A percentile compares a stretch with the other conserved stretches of the same genome.
Conservation (phyloP, 345 rosid genomes). For the Reutealis trisperma region DNA sequence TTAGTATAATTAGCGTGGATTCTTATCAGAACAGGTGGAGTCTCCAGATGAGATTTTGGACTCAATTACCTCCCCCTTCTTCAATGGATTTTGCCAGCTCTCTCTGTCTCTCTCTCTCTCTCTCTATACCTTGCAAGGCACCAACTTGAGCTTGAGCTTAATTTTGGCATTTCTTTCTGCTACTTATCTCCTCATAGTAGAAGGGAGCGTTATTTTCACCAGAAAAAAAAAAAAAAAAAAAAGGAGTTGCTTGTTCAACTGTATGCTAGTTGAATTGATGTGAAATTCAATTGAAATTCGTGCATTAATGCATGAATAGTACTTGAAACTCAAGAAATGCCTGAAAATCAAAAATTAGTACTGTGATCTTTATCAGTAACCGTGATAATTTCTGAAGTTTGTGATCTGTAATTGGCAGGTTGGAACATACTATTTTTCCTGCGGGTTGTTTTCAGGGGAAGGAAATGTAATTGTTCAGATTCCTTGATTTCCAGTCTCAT, state of each 20-base stretch:
- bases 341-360: background rate
- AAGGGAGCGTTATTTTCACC: no score
- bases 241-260: background rate
- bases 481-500: no score
- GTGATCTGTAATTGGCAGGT: slow-evolving; percentile 21
- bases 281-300: background rate
- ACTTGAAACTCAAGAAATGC: background rate
- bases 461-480: slow-evolving; percentile 40
- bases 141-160: background rate
- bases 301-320: background rate
- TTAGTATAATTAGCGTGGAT: background rate
- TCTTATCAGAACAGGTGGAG: background rate
- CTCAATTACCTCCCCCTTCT: background rate
- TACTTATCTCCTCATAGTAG: background rate
- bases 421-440: slow-evolving; percentile 89
- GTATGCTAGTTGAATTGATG: background rate
- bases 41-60: background rate
- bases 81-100: background rate
- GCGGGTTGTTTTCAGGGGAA: slow-evolving; percentile 93
- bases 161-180: background rate
- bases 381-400: background rate
- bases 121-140: background rate
- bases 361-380: background rate
- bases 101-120: no score
- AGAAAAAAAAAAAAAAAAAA: no score